These are phyloP conservation scores for Periglandula ipomoeae DNA, from an alignment of 2,329 filamentous ascomycete species.

Conservation along the genomic window DNA sequence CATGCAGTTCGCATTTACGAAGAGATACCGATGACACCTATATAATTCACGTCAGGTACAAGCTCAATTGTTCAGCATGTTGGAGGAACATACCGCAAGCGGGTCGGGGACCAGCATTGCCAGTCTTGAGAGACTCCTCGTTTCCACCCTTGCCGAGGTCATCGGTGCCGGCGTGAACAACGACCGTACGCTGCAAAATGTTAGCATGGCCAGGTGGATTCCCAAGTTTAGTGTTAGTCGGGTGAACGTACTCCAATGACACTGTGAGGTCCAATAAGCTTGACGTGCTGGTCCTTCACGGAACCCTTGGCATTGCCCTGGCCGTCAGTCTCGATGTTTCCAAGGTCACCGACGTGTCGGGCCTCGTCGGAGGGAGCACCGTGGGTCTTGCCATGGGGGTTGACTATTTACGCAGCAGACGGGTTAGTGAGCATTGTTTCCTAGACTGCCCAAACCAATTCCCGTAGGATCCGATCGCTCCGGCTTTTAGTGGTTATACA, in stretches of 20 bases:
- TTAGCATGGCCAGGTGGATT: conserved; percentile 2
- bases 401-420: conserved; percentile 52
- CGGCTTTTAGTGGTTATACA: conserved; percentile 27
- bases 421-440: not conserved
- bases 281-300: conserved; percentile 71
- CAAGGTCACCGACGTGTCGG: conserved; percentile 94
- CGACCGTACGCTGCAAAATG: conserved; percentile 70
- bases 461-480: not conserved
- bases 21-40: conserved; percentile 84
- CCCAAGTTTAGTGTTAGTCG: not conserved
- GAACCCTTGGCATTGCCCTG: conserved; percentile 85
- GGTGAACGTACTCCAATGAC: conserved; percentile 70
- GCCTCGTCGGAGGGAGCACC: conserved; percentile 73
- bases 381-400: conserved; percentile 88
- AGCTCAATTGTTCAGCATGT: too few relatives aligned
- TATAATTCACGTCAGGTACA: conserved; percentile 9
- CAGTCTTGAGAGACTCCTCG: conserved; percentile 97
- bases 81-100: conserved; percentile 68
- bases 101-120: conserved; percentile 86
- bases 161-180: conserved; percentile 90
- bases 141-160: conserved; percentile 88
- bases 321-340: conserved; percentile 91
- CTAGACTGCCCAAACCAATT: not conserved
- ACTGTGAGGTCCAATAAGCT: conserved; percentile 93
- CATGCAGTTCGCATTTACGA: conserved; percentile 37